Evolutionary conservation across 495 filamentous ascomycete species (phyloP).

Genomic region (Saxophila tyrrhenica): DNA sequence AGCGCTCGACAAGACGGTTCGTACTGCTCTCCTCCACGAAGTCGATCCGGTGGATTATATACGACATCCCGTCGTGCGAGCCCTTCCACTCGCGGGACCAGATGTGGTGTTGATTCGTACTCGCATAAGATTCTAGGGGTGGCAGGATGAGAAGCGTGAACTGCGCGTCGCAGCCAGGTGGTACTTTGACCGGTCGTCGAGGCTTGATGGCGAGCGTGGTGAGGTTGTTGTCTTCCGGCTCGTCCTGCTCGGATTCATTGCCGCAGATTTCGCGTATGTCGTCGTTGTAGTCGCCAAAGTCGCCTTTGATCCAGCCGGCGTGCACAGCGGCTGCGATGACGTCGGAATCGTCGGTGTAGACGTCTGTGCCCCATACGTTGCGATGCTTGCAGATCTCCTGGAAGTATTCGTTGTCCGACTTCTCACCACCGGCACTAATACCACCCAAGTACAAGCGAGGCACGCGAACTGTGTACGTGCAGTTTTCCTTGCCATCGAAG

Average conservation of each 20-base stretch:
- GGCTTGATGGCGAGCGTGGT: conserved; percentile 30
- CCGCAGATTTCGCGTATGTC: conserved; percentile 55
- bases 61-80: conserved; percentile 78
- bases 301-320: conserved; percentile 79
- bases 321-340: conserved; percentile 88
- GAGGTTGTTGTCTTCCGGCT: conserved; percentile 1
- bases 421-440: conserved; percentile 19
- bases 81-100: conserved; percentile 60
- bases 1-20: conserved; percentile 50
- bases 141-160: conserved; percentile 78
- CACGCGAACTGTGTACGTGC: conserved; percentile 77
- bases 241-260: conserved; percentile 27
- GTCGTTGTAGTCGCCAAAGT: conserved; percentile 66
- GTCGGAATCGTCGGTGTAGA: conserved; percentile 96
- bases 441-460: conserved; percentile 57
- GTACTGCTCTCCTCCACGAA: conserved; percentile 68
- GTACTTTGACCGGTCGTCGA: conserved; percentile 39
- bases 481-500: conserved; percentile 78
- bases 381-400: conserved; percentile 70
- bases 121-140: conserved; percentile 59
- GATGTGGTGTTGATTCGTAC: conserved; percentile 64
- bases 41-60: conserved; percentile 62
- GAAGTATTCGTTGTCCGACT: conserved; percentile 35
- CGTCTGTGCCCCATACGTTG: conserved; percentile 80
- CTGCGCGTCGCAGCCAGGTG: conserved; percentile 61